These are phyloP conservation scores for Pichia membranifaciens DNA, from an alignment of 805 yeast genomes.

Conservation along the genomic window DNA sequence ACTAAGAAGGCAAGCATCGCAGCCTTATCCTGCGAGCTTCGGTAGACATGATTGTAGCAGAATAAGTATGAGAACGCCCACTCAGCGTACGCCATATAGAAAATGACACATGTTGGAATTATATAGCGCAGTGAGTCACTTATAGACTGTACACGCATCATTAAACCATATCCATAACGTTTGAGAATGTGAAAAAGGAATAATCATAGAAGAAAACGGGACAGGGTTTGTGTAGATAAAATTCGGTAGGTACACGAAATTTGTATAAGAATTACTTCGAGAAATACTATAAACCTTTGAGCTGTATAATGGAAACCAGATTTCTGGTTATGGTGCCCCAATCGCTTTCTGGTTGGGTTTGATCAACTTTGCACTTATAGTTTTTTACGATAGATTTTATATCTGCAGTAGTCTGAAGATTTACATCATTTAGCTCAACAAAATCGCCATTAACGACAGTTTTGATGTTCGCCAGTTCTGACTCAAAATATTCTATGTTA, in stretches of 20 bases:
- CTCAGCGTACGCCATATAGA: constrained; percentile 24
- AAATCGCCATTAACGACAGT: constrained; percentile 31
- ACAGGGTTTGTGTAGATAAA: too few relatives aligned
- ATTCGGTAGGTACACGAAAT: too few relatives aligned
- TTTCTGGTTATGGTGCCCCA: constrained; percentile 19
- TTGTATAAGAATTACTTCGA: not conserved
- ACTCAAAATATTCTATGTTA: constrained; percentile 11
- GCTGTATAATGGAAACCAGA: constrained; percentile 25
- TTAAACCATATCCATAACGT: too few relatives aligned
- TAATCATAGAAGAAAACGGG: too few relatives aligned
- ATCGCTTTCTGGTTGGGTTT: constrained; percentile 16
- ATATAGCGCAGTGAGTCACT: not conserved
- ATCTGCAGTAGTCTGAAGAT: constrained; percentile 29
- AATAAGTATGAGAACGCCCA: constrained; percentile 27
- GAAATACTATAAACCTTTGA: constrained; percentile 22
- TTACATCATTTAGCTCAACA: constrained; percentile 30
- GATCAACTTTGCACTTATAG: constrained; percentile 20
- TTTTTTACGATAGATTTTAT: constrained; percentile 23
- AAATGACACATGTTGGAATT: constrained; percentile 15
- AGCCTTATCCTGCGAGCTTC: constrained; percentile 36
- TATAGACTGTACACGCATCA: too few relatives aligned
- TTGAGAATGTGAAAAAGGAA: too few relatives aligned
- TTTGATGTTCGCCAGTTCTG: constrained; percentile 16
- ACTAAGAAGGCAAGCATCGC: constrained; percentile 31
- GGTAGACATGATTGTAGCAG: constrained; percentile 30